Base-by-base conservation (phyloP, 164 flowering plant species). In the Paratinospora sagittata region DNA sequence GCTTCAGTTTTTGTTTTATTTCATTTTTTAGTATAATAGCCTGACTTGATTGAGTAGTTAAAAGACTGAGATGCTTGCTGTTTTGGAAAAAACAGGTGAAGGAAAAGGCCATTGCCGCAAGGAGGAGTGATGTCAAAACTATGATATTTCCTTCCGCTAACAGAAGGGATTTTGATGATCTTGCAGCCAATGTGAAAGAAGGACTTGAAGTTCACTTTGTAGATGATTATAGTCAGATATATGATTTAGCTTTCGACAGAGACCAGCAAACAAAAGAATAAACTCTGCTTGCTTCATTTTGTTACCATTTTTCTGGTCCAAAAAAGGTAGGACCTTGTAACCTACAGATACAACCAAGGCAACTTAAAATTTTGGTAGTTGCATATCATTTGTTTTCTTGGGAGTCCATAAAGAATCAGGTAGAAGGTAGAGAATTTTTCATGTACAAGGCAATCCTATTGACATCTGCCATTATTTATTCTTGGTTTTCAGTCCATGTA, bases 61-160 rank as follows among this genome's bases (percentile, higher is more conserved):
- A 52, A n/a, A 52, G n/a, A 13, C 58, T 16, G 19, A 52, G 19
- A 52, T 52, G 5, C 58, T 52, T 52, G 7, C 3, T 52, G n/a
- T 2, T 52, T 52, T 57, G 33, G 2, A 3, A 21, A n/a, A 52
- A 72, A 69, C 85, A 95, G 98, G 98, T 96, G 0, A 93, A 96
- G 84, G 99, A 96, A 89, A 96, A 96, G 82, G 87, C 97, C 1
- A 93, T 93, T 73, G 99, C 98, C 30, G 99, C 99, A 27, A 89
- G 94, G 78, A 84, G 99, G 70, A 93, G 99, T 24, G 86, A 71
- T 23, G 92, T 96, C 81, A 93, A 88, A 79, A 87, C 97, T 11
- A 70, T 96, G 37, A 84, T 93, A 75, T 96, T 96, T 73, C 99
- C 99, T 36, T 68, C 86, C 11, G 99, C 97, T 16, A 96, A 96